Percentiles rank a stretch among this genome's conserved stretches.
Conservation (phyloP, 495 filamentous ascomycete species). For the Talaromyces adpressus region DNA sequence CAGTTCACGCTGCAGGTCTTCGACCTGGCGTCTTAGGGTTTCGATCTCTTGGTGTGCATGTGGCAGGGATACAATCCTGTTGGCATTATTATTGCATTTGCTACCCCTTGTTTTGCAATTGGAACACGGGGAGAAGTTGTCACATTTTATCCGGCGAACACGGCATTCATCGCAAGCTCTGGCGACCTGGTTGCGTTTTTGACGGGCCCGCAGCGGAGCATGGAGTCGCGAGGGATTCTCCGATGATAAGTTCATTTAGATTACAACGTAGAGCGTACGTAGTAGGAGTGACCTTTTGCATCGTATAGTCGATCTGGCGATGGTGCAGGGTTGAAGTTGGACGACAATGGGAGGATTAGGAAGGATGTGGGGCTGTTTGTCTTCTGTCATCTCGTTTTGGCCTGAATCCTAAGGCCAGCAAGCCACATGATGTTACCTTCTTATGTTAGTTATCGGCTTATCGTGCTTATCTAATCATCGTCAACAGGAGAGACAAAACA, state of each 20-base stretch:
- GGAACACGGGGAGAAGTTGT: conserved; percentile 28
- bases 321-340: neutral
- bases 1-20: conserved; percentile 31
- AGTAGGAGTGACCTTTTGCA: neutral
- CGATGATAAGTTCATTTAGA: neutral
- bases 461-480: neutral
- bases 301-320: neutral
- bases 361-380: neutral
- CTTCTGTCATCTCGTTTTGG: neutral
- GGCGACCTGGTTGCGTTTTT: conserved; percentile 21
- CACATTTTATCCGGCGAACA: conserved; percentile 33
- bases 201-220: neutral
- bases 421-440: neutral
- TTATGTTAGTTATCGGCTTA: neutral
- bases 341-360: neutral
- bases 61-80: conserved; percentile 12
- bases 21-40: conserved; percentile 24
- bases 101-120: conserved; percentile 31
- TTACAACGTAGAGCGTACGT: neutral
- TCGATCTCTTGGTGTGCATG: conserved; percentile 36
- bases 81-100: conserved; percentile 26
- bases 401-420: neutral
- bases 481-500: neutral
- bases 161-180: conserved; percentile 39
- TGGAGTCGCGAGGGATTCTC: neutral